phyloP scores from a whole-genome alignment of 2,329 filamentous ascomycete species.

The Alternaria gansuensis region DNA sequence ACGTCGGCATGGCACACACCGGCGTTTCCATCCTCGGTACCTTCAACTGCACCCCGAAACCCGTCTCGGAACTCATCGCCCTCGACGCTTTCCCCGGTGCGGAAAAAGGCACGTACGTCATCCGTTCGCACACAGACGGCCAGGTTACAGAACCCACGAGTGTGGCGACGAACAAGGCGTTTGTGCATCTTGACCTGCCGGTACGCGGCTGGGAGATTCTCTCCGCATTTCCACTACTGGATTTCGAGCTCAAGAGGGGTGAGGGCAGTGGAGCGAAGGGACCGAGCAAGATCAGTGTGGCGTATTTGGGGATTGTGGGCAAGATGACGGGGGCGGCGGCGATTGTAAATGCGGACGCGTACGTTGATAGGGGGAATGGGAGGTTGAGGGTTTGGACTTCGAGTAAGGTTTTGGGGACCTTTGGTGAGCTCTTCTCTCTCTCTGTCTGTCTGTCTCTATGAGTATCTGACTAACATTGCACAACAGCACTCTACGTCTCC shows the following conservation, averaged over 20 bases:
- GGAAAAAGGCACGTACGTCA: conserved; percentile 68
- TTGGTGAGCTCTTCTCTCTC: conserved; percentile 62
- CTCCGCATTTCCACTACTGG: conserved; percentile 72
- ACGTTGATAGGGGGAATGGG: conserved; percentile 64
- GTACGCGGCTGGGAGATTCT: conserved; percentile 81
- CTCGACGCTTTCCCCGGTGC: conserved; percentile 78
- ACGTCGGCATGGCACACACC: conserved; percentile 71
- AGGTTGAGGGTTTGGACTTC: conserved; percentile 69
- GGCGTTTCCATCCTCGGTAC: conserved; percentile 82
- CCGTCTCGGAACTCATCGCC: conserved; percentile 73
- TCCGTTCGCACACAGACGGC: conserved; percentile 76
- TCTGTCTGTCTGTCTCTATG: background rate
- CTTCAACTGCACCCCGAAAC: conserved; percentile 77
- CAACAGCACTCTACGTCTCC: conserved; percentile 77
- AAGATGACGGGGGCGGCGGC: conserved; percentile 93
- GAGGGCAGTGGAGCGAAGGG: conserved; percentile 45
- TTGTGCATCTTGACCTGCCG: conserved; percentile 71
- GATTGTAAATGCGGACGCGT: conserved; percentile 69
- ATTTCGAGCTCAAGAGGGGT: conserved; percentile 60
- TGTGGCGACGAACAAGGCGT: conserved; percentile 55
- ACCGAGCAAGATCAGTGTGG: conserved; percentile 60
- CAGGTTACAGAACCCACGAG: conserved; percentile 65
- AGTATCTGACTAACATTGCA: conserved; percentile 17
- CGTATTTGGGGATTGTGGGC: conserved; percentile 78
- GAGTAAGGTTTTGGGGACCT: conserved; percentile 79